Evolutionary conservation across 805 yeast species (phyloP).

Genomic region (Starmerella apicola): DNA sequence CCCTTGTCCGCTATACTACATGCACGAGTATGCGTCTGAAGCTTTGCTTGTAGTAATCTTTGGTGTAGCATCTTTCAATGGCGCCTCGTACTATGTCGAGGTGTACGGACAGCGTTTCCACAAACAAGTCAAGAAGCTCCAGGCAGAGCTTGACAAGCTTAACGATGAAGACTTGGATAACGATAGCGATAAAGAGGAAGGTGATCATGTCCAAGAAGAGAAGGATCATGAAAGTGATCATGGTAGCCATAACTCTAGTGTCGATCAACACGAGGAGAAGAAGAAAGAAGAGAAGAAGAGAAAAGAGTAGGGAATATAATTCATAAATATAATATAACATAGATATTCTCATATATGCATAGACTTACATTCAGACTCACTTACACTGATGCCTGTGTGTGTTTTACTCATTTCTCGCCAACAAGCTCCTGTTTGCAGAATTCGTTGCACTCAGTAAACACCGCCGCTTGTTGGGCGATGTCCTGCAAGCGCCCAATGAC

Average conservation of each 20-base stretch:
- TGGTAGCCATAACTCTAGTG: too few relatives aligned
- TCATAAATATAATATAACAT: not conserved
- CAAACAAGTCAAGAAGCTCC: conserved; percentile 64
- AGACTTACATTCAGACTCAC: not conserved
- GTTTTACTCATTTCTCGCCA: too few relatives aligned
- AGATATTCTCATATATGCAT: not conserved
- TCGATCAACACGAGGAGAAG: conserved; percentile 1
- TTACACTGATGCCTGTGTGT: too few relatives aligned
- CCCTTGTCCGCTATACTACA: conserved; percentile 80
- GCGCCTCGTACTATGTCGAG: conserved; percentile 90
- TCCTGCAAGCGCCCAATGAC: conserved; percentile 61
- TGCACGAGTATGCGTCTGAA: conserved; percentile 52
- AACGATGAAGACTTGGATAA: conserved; percentile 32
- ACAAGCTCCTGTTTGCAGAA: conserved; percentile 42
- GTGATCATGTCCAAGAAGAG: too few relatives aligned
- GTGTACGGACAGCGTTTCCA: conserved; percentile 83
- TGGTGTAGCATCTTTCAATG: conserved; percentile 71
- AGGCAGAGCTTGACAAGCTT: conserved; percentile 54
- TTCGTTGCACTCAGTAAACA: conserved; percentile 60
- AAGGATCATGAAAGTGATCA: too few relatives aligned
- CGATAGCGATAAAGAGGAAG: too few relatives aligned
- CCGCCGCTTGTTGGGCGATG: conserved; percentile 65
- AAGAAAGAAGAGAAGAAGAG: conserved; percentile 1
- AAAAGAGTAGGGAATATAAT: not conserved
- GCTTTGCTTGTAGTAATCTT: conserved; percentile 62